These are phyloP conservation scores for Marasmius tenuissimus DNA, from an alignment of 1,284 basidiomycete species.

Conservation along the genomic window DNA sequence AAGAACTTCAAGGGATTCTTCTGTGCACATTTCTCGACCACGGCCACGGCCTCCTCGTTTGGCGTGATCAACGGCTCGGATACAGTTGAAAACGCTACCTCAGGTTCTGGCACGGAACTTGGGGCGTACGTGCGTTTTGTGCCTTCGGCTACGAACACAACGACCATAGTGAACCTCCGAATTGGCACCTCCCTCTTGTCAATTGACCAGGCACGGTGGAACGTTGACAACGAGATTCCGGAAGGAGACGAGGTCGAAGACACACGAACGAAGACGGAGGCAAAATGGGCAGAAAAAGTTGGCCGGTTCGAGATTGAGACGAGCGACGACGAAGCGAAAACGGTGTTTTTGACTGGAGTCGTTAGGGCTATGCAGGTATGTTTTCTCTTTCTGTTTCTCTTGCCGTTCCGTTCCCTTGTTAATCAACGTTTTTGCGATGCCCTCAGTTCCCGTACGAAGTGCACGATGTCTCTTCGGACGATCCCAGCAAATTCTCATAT, in stretches of 20 bases:
- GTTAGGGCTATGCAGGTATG: slow-evolving; percentile 68
- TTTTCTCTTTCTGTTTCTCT: background rate
- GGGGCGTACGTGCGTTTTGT: slow-evolving; percentile 62
- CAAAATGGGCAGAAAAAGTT: slow-evolving; percentile 72
- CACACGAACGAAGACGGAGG: slow-evolving; percentile 59
- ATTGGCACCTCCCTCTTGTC: slow-evolving; percentile 82
- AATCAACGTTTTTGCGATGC: slow-evolving; percentile 9
- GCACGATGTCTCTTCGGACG: slow-evolving; percentile 44
- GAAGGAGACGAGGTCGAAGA: slow-evolving; percentile 60
- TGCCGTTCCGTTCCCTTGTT: background rate
- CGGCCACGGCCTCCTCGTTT: slow-evolving; percentile 49
- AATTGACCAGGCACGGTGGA: slow-evolving; percentile 67
- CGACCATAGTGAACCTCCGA: slow-evolving; percentile 50
- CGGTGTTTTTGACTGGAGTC: slow-evolving; percentile 68
- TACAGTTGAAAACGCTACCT: slow-evolving; percentile 21
- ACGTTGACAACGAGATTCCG: slow-evolving; percentile 63
- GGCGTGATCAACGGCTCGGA: slow-evolving; percentile 33
- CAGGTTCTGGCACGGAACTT: slow-evolving; percentile 44
- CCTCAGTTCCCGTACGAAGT: slow-evolving; percentile 80
- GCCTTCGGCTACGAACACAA: background rate
- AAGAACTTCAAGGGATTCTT: slow-evolving; percentile 70
- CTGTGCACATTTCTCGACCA: slow-evolving; percentile 64
- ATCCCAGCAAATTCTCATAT: slow-evolving; percentile 43
- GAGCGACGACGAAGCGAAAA: slow-evolving; percentile 53
- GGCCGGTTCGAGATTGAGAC: slow-evolving; percentile 56